Evolutionary conservation across 352 stramenopile species (phyloP).

Genomic region (Blastocystis hominis): DNA sequence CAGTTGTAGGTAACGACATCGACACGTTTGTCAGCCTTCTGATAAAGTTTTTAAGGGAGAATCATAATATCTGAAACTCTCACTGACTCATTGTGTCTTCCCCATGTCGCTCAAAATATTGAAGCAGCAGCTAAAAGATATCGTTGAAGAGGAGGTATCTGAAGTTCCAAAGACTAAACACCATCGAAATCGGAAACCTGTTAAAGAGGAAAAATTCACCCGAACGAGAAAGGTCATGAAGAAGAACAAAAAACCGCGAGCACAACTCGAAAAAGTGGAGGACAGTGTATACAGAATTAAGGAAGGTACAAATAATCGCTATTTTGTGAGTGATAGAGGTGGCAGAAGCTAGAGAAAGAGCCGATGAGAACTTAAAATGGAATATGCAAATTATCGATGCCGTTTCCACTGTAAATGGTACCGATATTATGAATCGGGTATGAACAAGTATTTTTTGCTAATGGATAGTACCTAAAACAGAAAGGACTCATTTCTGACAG

Average conservation of each 20-base stretch:
- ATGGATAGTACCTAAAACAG: constrained; percentile 27
- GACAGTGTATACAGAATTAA: neutral
- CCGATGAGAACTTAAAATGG: constrained; percentile 35
- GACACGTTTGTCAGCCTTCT: neutral
- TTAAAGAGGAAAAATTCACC: neutral
- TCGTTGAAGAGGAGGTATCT: neutral
- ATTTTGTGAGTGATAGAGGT: neutral
- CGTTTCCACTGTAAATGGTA: constrained; percentile 14
- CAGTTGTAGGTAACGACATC: neutral
- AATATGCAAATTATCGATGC: constrained; percentile 55
- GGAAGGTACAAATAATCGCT: neutral
- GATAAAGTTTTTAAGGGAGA: neutral
- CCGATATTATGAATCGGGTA: constrained; percentile 30
- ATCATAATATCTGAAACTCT: neutral
- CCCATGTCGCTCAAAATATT: constrained; percentile 37
- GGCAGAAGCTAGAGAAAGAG: neutral
- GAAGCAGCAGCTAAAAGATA: constrained; percentile 43
- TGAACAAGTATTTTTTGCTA: neutral
- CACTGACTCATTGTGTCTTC: neutral
- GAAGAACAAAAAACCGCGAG: constrained; percentile 41
- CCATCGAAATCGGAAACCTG: neutral
- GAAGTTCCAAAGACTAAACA: neutral
- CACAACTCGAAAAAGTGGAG: neutral
- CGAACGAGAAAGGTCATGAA: constrained; percentile 47
- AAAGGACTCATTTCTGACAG: neutral